Conservation (phyloP, 2,329 filamentous ascomycete species). For the Penicillium glabrum region DNA sequence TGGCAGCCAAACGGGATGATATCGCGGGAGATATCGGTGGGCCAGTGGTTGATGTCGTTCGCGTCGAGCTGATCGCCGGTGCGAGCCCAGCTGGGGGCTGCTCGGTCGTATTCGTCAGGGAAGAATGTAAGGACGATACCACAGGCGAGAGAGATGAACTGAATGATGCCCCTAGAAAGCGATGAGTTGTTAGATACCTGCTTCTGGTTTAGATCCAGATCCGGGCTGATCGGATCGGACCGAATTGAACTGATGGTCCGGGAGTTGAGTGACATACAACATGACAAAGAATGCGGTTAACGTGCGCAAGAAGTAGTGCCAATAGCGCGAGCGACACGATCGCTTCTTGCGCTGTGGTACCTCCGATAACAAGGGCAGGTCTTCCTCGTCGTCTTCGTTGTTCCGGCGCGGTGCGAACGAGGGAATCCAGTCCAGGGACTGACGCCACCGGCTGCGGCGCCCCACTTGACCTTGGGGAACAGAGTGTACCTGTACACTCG, state of each 20-base stretch:
- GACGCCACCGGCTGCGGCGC: conserved; percentile 16
- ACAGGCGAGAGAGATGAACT: conserved; percentile 40
- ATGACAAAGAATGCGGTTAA: conserved; percentile 31
- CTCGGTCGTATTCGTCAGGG: conserved; percentile 42
- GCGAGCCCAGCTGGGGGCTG: conserved; percentile 42
- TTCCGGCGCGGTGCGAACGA: conserved; percentile 5
- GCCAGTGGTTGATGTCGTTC: conserved; percentile 41
- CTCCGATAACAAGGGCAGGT: conserved; percentile 11
- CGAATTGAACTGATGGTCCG: not conserved
- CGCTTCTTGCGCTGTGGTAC: conserved; percentile 11
- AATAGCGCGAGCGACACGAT: conserved; percentile 14
- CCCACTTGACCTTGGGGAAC: conserved; percentile 12
- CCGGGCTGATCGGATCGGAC: not conserved
- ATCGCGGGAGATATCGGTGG: conserved; percentile 52
- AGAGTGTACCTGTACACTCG: not conserved
- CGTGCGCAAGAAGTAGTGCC: conserved; percentile 18
- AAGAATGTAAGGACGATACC: conserved; percentile 43
- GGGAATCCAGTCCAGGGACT: conserved; percentile 9
- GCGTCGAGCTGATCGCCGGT: conserved; percentile 35
- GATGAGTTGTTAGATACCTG: not conserved
- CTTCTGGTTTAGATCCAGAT: not conserved
- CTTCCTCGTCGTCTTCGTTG: not conserved
- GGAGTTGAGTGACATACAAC: conserved; percentile 27
- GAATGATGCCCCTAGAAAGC: conserved; percentile 39
- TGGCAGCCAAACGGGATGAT: conserved; percentile 54